These are phyloP conservation scores for Ilex paraguariensis DNA, from an alignment of 305 asterid species.

Conservation along the genomic window DNA sequence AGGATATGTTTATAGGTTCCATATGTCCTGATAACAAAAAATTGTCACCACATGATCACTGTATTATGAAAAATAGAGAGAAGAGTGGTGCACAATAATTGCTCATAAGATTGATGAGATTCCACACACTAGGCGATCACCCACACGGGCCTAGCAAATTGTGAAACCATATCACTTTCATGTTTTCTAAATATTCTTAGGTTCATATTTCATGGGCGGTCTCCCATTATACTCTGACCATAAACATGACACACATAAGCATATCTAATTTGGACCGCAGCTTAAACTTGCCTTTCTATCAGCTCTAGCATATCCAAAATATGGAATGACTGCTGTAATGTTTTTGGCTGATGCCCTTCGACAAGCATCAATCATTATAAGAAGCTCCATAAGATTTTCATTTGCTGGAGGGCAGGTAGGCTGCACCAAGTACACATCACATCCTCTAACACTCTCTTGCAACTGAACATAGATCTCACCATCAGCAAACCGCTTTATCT, in stretches of 20 bases:
- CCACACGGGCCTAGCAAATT: too few relatives aligned
- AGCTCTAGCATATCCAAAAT: conserved; percentile 94
- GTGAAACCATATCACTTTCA: too few relatives aligned
- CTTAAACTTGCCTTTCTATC: conserved; percentile 66
- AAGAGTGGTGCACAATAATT: too few relatives aligned
- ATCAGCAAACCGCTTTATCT: conserved; percentile 77
- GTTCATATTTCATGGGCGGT: too few relatives aligned
- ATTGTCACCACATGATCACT: too few relatives aligned
- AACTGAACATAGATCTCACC: conserved; percentile 91
- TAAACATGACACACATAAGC: not conserved
- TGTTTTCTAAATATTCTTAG: too few relatives aligned
- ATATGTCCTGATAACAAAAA: too few relatives aligned
- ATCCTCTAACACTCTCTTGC: conserved; percentile 95
- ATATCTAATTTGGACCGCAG: conserved; percentile 1
- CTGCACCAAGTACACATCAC: conserved; percentile 80
- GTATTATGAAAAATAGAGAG: too few relatives aligned
- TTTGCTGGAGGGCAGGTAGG: conserved; percentile 87
- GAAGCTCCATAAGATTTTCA: conserved; percentile 93
- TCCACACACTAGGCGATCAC: too few relatives aligned
- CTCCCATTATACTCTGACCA: too few relatives aligned
- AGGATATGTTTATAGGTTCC: too few relatives aligned
- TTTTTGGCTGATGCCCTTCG: conserved; percentile 91
- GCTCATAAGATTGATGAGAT: too few relatives aligned
- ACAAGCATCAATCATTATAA: conserved; percentile 89
- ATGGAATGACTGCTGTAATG: conserved; percentile 83